phyloP scores from a whole-genome alignment of 202 grass and related monocot species.

The Carex sylvatica region DNA sequence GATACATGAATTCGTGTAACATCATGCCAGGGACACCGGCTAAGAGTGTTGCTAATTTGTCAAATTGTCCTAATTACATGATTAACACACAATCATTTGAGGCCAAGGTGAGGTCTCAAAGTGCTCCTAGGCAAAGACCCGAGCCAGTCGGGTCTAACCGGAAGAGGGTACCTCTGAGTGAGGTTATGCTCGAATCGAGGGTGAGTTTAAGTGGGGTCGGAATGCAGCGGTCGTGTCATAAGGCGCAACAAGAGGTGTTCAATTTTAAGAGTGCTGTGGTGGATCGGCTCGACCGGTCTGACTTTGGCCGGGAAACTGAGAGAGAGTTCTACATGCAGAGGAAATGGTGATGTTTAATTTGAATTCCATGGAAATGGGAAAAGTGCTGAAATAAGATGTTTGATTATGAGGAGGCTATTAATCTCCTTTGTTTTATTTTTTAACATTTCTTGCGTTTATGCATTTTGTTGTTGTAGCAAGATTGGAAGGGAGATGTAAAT shows the following conservation, averaged over 20 bases:
- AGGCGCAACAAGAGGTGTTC: conserved; percentile 59
- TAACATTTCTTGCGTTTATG: conserved; percentile 18
- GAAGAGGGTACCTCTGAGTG: conserved; percentile 85
- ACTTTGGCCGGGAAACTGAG: conserved; percentile 31
- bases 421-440: conserved; percentile 22
- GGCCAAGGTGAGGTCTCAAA: conserved; percentile 84
- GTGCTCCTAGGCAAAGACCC: conserved; percentile 91
- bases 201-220: conserved; percentile 49
- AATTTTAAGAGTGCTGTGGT: conserved; percentile 70
- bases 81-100: conserved; percentile 84
- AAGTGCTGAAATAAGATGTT: conserved; percentile 13
- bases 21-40: conserved; percentile 52
- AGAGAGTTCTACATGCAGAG: conserved; percentile 48
- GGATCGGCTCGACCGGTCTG: conserved; percentile 50
- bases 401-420: conserved; percentile 22
- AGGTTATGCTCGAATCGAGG: conserved; percentile 62
- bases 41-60: conserved; percentile 44
- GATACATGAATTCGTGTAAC: conserved; percentile 31
- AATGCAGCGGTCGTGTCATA: conserved; percentile 43
- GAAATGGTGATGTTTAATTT: conserved; percentile 48
- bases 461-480: conserved; percentile 26
- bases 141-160: conserved; percentile 20
- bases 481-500: conserved; percentile 28
- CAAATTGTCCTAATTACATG: conserved; percentile 73
- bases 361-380: conserved; percentile 12